Evolutionary conservation across 768 basidiomycete genomes (phyloP).

Genomic region (Favolaschia claudopus): DNA sequence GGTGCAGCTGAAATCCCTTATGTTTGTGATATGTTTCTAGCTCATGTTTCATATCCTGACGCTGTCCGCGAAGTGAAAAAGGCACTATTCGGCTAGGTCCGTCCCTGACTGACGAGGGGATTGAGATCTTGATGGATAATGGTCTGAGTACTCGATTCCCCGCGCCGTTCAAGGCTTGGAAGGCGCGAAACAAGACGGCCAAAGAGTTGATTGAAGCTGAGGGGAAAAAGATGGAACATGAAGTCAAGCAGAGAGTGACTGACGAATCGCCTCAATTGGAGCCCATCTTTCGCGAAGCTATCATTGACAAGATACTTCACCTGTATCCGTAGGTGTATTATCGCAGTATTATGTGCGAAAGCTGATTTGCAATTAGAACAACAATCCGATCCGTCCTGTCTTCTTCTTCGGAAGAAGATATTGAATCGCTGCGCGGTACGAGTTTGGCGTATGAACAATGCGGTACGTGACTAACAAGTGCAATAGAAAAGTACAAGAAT

Average conservation of each 20-base stretch:
- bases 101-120: slow-evolving; percentile 30
- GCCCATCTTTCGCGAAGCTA: slow-evolving; percentile 32
- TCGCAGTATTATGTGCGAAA: background rate
- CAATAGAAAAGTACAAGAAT: slow-evolving; percentile 3
- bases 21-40: slow-evolving; percentile 29
- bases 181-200: slow-evolving; percentile 17
- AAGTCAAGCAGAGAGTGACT: slow-evolving; percentile 7
- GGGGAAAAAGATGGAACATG: slow-evolving; percentile 13
- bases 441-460: background rate
- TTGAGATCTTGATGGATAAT: slow-evolving; percentile 34
- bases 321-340: slow-evolving; percentile 15
- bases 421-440: slow-evolving; percentile 12
- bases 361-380: slow-evolving; percentile 1
- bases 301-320: slow-evolving; percentile 30
- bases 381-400: slow-evolving; percentile 12
- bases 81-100: slow-evolving; percentile 34
- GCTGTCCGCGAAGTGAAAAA: slow-evolving; percentile 20
- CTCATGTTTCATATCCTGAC: background rate
- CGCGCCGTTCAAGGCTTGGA: slow-evolving; percentile 32
- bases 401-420: slow-evolving; percentile 11
- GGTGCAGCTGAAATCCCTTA: slow-evolving; percentile 19
- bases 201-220: background rate
- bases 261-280: slow-evolving; percentile 10
- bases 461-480: background rate
- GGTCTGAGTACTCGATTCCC: slow-evolving; percentile 40